A percentile compares a stretch with the other conserved stretches of the same genome.
phyloP scores from a whole-genome alignment of 2,329 filamentous ascomycete species.

The Beauveria sp. region DNA sequence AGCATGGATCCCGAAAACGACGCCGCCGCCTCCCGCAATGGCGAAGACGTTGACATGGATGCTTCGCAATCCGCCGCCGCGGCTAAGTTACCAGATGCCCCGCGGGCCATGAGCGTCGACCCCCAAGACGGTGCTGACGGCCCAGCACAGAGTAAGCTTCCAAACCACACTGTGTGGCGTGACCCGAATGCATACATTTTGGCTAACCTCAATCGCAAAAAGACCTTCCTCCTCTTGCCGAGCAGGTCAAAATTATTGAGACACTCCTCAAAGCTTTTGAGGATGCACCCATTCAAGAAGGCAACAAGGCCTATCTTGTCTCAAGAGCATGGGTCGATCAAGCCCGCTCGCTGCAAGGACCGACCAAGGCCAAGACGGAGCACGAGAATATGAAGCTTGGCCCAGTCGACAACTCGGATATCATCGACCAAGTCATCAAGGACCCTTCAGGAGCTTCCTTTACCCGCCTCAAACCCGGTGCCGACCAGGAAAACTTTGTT shows the following conservation, averaged over 20 bases:
- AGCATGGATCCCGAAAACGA: constrained; percentile 49
- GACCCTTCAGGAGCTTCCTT: constrained; percentile 50
- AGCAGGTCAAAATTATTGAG: constrained; percentile 68
- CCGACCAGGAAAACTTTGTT: constrained; percentile 64
- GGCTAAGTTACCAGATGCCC: constrained; percentile 13
- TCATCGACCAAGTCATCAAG: constrained; percentile 56
- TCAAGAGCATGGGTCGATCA: constrained; percentile 72
- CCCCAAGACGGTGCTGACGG: constrained; percentile 19
- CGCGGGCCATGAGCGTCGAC: constrained; percentile 36
- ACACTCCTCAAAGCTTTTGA: constrained; percentile 47
- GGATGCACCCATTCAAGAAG: constrained; percentile 54
- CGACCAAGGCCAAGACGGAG: constrained; percentile 51
- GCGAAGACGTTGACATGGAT: constrained; percentile 40
- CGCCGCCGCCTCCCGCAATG: constrained; percentile 31
- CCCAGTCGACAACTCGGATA: constrained; percentile 79
- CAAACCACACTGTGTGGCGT: not conserved
- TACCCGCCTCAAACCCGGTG: constrained; percentile 64
- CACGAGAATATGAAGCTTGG: constrained; percentile 57
- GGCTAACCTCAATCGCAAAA: not conserved
- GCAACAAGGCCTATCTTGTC: constrained; percentile 69
- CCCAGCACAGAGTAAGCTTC: constrained; percentile 22
- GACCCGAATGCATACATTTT: not conserved
- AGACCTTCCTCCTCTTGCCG: constrained; percentile 32
- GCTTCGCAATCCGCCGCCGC: constrained; percentile 21
- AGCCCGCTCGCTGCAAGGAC: constrained; percentile 58